Evolutionary conservation across 208 protist species (phyloP).

Genomic region (Trypanosoma mega): DNA sequence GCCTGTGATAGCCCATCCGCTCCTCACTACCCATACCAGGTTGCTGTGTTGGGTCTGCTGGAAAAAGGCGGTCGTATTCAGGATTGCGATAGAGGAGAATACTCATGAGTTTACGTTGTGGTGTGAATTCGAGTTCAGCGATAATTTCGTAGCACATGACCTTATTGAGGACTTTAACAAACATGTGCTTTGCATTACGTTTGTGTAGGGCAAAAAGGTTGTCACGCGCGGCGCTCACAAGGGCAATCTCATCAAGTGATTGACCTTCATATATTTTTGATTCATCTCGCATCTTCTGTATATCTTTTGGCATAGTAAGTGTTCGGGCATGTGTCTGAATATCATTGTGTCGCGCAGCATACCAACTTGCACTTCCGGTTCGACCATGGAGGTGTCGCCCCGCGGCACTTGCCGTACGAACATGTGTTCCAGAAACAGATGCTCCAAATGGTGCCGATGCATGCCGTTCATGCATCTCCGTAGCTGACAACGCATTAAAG

Average conservation of each 20-base stretch:
- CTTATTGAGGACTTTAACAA: conserved; percentile 51
- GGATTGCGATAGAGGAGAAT: conserved; percentile 63
- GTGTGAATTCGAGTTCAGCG: conserved; percentile 78
- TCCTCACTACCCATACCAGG: not conserved
- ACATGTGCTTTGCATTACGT: conserved; percentile 65
- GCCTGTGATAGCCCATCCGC: conserved; percentile 5
- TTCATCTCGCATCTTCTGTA: conserved; percentile 50
- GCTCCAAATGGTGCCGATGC: not conserved
- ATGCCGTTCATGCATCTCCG: not conserved
- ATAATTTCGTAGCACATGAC: conserved; percentile 83
- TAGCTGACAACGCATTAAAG: not conserved
- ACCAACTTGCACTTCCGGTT: conserved; percentile 63
- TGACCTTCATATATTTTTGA: conserved; percentile 85
- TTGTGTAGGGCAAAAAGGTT: conserved; percentile 78
- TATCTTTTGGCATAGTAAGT: not conserved
- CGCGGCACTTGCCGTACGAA: conserved; percentile 5
- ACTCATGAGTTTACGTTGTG: conserved; percentile 86
- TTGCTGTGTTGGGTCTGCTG: too few species aligned
- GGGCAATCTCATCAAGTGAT: conserved; percentile 92
- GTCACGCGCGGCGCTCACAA: conserved; percentile 73
- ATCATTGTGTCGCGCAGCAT: conserved; percentile 38
- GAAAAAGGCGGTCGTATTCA: conserved; percentile 29
- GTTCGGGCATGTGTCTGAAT: conserved; percentile 15
- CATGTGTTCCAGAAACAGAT: conserved; percentile 1
- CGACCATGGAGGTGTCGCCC: conserved; percentile 40